Percentiles rank a stretch among this genome's conserved stretches.
Evolutionary conservation across 441 rosid species (phyloP).

Genomic region (Corymbia citriodora): DNA sequence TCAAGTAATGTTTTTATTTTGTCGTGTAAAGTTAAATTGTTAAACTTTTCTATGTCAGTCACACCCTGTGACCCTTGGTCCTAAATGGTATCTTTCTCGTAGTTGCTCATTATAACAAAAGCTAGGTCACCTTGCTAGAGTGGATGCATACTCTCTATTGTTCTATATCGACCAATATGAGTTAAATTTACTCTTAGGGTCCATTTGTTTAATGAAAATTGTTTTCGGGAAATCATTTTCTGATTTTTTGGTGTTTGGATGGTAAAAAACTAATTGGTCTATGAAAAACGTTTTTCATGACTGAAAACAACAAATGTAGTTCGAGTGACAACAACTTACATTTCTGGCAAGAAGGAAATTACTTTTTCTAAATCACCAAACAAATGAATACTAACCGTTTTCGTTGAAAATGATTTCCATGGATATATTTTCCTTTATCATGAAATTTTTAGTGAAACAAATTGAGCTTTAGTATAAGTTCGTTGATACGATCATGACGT

Average conservation of each 20-base stretch:
- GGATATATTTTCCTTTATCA: not conserved
- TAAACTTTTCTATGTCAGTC: not conserved
- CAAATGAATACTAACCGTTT: not conserved
- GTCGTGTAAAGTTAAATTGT: not conserved
- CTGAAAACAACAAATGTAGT: not conserved
- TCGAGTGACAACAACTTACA: not conserved
- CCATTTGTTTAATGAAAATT: not conserved
- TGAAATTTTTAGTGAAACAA: not conserved
- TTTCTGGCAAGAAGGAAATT: not conserved
- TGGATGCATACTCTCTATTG: not conserved
- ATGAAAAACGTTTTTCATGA: not conserved
- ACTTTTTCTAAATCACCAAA: not conserved
- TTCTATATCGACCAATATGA: not conserved
- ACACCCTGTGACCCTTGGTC: not conserved
- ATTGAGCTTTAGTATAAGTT: not conserved
- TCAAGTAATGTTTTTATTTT: constrained; percentile 18
- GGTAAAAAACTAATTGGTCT: not conserved
- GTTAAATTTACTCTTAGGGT: not conserved
- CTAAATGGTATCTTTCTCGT: not conserved
- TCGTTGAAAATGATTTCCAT: not conserved
- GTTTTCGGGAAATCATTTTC: not conserved
- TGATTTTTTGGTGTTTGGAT: not conserved
- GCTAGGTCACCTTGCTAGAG: not conserved
- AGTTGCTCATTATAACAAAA: not conserved
- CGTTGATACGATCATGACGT: not conserved